These are phyloP conservation scores for Blastobotrys mokoenaii DNA, from an alignment of 805 yeast species.

Conservation along the genomic window DNA sequence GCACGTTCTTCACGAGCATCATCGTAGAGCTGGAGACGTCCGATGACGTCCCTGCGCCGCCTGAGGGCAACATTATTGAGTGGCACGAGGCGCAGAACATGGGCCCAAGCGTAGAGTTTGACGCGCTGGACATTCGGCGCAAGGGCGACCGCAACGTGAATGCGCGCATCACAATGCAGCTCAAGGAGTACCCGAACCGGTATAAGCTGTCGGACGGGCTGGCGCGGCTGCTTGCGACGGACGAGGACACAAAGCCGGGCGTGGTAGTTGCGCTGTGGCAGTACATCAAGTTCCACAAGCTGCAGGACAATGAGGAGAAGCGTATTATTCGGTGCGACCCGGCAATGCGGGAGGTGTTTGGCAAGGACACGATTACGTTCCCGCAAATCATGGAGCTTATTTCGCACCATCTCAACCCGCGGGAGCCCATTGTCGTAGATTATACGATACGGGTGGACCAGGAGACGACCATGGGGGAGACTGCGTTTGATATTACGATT, in stretches of 20 bases:
- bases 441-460: slow-evolving; percentile 70
- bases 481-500: slow-evolving; percentile 67
- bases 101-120: slow-evolving; percentile 48
- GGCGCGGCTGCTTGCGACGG: slow-evolving; percentile 62
- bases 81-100: slow-evolving; percentile 70
- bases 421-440: slow-evolving; percentile 70
- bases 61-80: slow-evolving; percentile 50
- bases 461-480: slow-evolving; percentile 68
- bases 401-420: slow-evolving; percentile 60
- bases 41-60: slow-evolving; percentile 4
- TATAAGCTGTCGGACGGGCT: slow-evolving; percentile 58
- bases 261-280: slow-evolving; percentile 75
- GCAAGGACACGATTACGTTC: slow-evolving; percentile 48
- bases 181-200: slow-evolving; percentile 64
- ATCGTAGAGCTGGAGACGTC: slow-evolving; percentile 57
- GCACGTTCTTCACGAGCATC: slow-evolving; percentile 73
- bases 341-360: slow-evolving; percentile 37
- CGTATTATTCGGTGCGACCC: slow-evolving; percentile 45
- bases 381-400: slow-evolving; percentile 64
- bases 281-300: slow-evolving; percentile 56
- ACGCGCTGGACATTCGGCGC: slow-evolving; percentile 83
- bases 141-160: slow-evolving; percentile 58
- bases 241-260: slow-evolving; percentile 80
- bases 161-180: slow-evolving; percentile 69
- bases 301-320: slow-evolving; percentile 50